Percentiles rank a stretch among this genome's conserved stretches.
phyloP scores from a whole-genome alignment of 371 early-diverging fungal species.

The Dichotomocladium elegans region DNA sequence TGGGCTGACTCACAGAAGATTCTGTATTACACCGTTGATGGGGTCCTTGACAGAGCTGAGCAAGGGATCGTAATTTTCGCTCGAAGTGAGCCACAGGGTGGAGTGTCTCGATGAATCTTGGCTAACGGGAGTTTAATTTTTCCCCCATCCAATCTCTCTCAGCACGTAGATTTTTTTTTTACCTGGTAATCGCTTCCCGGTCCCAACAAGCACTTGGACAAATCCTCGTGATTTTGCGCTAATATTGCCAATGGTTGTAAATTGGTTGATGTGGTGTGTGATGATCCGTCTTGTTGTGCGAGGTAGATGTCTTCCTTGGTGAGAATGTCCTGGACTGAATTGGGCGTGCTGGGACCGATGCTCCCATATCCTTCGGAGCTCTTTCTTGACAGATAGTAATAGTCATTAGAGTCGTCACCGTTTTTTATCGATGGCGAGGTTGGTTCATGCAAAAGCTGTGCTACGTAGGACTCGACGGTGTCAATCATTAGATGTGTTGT shows the following conservation, averaged over 20 bases:
- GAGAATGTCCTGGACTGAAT: background rate
- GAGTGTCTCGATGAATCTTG: slow-evolving; percentile 34
- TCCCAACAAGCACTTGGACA: background rate
- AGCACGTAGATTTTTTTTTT: background rate
- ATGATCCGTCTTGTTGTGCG: background rate
- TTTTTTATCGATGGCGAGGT: background rate
- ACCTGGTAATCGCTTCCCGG: slow-evolving; percentile 12
- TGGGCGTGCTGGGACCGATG: background rate
- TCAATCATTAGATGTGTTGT: slow-evolving; percentile 36
- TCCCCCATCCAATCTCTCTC: background rate
- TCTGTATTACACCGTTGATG: background rate
- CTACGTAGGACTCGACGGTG: slow-evolving; percentile 22
- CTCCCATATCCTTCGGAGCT: slow-evolving; percentile 3
- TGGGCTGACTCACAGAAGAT: no score
- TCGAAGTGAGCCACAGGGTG: slow-evolving; percentile 43
- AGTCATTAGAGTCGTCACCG: background rate
- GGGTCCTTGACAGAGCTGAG: slow-evolving; percentile 39
- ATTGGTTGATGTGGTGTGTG: background rate
- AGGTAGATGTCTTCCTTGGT: no score
- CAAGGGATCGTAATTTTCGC: slow-evolving; percentile 33
- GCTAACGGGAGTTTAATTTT: slow-evolving; percentile 11
- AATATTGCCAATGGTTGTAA: slow-evolving; percentile 12
- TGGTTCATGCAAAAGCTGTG: slow-evolving; percentile 15
- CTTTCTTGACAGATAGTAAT: background rate
- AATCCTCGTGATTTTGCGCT: slow-evolving; percentile 9